A percentile compares a stretch with the other conserved stretches of the same genome.
Evolutionary conservation across 176 grass and related monocot species (phyloP).

Genomic region (Tillandsia fasciculata): DNA sequence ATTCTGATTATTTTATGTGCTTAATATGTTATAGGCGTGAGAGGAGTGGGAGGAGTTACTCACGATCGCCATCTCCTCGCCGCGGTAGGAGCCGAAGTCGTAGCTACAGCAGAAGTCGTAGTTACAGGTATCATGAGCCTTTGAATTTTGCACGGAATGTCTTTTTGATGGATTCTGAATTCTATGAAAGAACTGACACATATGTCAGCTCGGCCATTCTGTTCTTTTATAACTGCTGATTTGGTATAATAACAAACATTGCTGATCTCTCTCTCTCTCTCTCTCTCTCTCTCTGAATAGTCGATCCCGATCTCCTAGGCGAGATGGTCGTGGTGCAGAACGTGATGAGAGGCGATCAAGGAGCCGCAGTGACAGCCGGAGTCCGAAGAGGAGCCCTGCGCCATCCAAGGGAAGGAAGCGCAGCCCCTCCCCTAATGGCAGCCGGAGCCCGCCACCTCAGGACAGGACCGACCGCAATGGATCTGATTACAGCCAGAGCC

Average conservation of each 20-base stretch:
- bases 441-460: constrained; percentile 29
- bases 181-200: constrained; percentile 31
- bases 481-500: constrained; percentile 40
- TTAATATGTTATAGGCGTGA: constrained; percentile 19
- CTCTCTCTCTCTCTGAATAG: not conserved
- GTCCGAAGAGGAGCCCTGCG: constrained; percentile 34
- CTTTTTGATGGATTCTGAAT: not conserved
- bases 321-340: constrained; percentile 29
- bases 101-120: constrained; percentile 79
- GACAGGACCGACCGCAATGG: not conserved
- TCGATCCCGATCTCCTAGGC: constrained; percentile 54
- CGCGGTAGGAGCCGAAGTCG: constrained; percentile 46
- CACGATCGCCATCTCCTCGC: constrained; percentile 59
- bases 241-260: constrained; percentile 19
- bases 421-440: constrained; percentile 48
- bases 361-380: constrained; percentile 73
- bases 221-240: not conserved
- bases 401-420: constrained; percentile 39
- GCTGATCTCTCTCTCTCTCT: not conserved
- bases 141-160: not conserved
- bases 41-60: constrained; percentile 52
- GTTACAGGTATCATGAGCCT: constrained; percentile 50
- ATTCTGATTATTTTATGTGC: not conserved
- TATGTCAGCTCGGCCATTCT: constrained; percentile 22
- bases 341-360: constrained; percentile 57